Evolutionary conservation across 176 grass and related monocot species (phyloP).

Genomic region (Raddia distichophylla): DNA sequence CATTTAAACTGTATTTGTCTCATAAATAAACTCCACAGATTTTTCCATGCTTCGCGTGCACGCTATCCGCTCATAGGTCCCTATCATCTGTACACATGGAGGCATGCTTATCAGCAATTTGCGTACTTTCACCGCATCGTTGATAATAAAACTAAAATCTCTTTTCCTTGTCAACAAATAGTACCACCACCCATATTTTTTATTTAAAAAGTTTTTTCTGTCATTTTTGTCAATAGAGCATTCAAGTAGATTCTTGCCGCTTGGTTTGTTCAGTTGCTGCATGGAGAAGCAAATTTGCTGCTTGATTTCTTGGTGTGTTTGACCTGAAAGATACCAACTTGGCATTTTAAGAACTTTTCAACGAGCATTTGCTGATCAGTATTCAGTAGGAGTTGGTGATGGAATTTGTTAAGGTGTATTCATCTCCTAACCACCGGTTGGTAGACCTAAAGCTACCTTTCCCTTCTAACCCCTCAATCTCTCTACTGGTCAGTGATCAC

Average conservation of each 20-base stretch:
- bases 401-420: constrained; percentile 74
- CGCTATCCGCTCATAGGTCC: not conserved
- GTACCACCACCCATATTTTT: not conserved
- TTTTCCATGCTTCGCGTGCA: not conserved
- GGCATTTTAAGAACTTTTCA: not conserved
- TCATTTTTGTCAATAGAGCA: not conserved
- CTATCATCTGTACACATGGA: not conserved
- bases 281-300: constrained; percentile 24
- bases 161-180: not conserved
- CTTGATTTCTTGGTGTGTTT: constrained; percentile 33
- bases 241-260: not conserved
- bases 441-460: constrained; percentile 78
- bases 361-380: constrained; percentile 21
- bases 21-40: not conserved
- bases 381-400: constrained; percentile 50
- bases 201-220: not conserved
- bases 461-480: constrained; percentile 41
- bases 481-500: constrained; percentile 50
- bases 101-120: not conserved
- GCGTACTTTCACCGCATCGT: not conserved
- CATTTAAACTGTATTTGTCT: not conserved
- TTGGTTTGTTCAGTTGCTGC: constrained; percentile 21
- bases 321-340: constrained; percentile 30
- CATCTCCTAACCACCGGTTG: constrained; percentile 80
- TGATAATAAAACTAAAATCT: not conserved